phyloP scores from a whole-genome alignment of 495 filamentous ascomycete species.

The Clohesyomyces aquaticus region DNA sequence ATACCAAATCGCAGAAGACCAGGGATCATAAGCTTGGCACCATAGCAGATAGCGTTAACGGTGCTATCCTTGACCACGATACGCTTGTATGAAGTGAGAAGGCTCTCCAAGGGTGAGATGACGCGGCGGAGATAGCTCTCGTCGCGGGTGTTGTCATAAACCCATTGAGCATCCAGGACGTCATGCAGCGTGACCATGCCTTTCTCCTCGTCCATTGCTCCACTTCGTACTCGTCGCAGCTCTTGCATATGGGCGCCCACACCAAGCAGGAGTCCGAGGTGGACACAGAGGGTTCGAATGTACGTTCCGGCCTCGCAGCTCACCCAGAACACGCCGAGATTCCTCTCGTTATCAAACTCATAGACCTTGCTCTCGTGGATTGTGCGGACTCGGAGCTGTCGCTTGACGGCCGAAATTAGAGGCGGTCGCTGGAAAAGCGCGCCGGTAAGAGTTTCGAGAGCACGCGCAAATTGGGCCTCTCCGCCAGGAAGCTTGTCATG shows the following conservation, averaged over 20 bases:
- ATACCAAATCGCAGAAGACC: slow-evolving; percentile 86
- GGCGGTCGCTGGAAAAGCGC: slow-evolving; percentile 97
- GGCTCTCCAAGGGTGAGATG: slow-evolving; percentile 85
- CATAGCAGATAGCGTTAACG: slow-evolving; percentile 96
- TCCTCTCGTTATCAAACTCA: slow-evolving; percentile 96
- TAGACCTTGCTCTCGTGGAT: slow-evolving; percentile 94
- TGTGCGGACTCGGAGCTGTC: slow-evolving; percentile 93
- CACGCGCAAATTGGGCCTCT: slow-evolving; percentile 83
- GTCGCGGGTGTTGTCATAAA: slow-evolving; percentile 87
- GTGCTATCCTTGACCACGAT: slow-evolving; percentile 97
- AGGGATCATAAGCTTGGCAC: slow-evolving; percentile 97
- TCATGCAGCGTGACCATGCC: slow-evolving; percentile 93
- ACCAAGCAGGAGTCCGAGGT: slow-evolving; percentile 87
- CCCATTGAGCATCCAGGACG: slow-evolving; percentile 92
- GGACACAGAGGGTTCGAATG: slow-evolving; percentile 96
- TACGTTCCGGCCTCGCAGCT: slow-evolving; percentile 98
- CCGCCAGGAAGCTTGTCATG: slow-evolving; percentile 92
- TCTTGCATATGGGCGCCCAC: slow-evolving; percentile 99
- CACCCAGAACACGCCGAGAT: slow-evolving; percentile 99
- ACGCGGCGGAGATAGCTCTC: slow-evolving; percentile 85
- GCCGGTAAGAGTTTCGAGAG: slow-evolving; percentile 91
- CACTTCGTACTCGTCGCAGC: slow-evolving; percentile 87
- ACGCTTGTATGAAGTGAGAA: slow-evolving; percentile 89
- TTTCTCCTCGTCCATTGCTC: slow-evolving; percentile 88
- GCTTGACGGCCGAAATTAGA: slow-evolving; percentile 96